Evolutionary conservation across 305 asterid genomes (phyloP), one percentile per base, ranked within the genome.

Genomic region (Caryopteris hybrid): DNA sequence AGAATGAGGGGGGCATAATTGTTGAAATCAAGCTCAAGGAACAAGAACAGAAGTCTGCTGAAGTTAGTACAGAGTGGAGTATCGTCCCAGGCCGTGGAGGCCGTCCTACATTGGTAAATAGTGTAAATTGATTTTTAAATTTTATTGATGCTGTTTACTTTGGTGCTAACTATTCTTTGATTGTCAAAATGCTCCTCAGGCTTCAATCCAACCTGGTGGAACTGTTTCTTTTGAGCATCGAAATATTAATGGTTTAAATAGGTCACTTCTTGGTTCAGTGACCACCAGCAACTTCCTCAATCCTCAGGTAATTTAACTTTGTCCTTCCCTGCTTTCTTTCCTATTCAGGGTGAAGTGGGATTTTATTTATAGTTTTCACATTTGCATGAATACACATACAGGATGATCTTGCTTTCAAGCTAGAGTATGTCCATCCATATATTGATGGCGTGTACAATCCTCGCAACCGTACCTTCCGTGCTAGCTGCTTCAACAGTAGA

Each of bases 201-300:
- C 98, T 79, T 91, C 99, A 51, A 76, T 95, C 70, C 99, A 92
- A 80, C 99, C 99, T 20, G 98, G 99, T 73, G 99, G 99, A 73
- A 89, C 98, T 55, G 96, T 95, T 73, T 91, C 99, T 52, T 95
- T 92, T 69, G 98, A 95, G 85, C 98, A 92, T 78, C 84, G 99
- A 36, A 95, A 95, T 72, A 83, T 95, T 70, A 80, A 84, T 25
- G 99, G 99, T 36, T 75, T 95, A 68, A 95, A 95, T 74, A 88
- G 99, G 83, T 95, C 99, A 47, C 80, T 95, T 74, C 92, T 84
- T 76, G 98, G 98, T 76, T 85, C 98, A 50, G 99, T 95, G 66
- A 92, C 95, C 77, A 89, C 98, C 58, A 86, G 95, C 88, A 95
- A 95, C 84, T 92, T 89, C 77, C 85, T 95, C 66, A 92, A 95